Conservation (phyloP, 805 yeast species). For the Spathaspora girioi region DNA sequence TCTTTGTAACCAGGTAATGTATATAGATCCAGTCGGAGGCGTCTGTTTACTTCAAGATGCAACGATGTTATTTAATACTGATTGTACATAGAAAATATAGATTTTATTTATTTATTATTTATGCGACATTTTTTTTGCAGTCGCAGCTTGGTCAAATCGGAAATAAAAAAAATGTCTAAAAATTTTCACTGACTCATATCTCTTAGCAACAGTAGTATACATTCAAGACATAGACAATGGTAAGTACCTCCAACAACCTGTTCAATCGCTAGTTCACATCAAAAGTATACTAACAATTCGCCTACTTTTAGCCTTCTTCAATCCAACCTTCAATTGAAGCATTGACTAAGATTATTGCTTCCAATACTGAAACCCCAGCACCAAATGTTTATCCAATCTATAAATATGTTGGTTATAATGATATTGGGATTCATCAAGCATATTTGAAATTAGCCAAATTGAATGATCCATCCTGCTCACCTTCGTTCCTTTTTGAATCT, state of each 20-base stretch:
- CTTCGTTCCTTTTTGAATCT: constrained; percentile 83
- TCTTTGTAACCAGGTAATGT: constrained; percentile 42
- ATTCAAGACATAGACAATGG: not conserved
- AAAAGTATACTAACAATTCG: not conserved
- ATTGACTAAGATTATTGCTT: constrained; percentile 21
- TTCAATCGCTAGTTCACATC: not conserved
- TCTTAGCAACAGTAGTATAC: not conserved
- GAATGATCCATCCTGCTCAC: constrained; percentile 45
- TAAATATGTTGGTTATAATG: constrained; percentile 68
- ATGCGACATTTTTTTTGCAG: not conserved
- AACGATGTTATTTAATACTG: not conserved
- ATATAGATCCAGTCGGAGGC: constrained; percentile 39
- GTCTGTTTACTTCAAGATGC: constrained; percentile 31
- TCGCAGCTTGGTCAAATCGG: not conserved
- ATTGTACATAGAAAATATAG: not conserved
- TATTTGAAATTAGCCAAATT: constrained; percentile 79
- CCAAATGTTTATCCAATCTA: constrained; percentile 82
- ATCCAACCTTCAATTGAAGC: constrained; percentile 37
- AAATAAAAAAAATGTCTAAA: not conserved
- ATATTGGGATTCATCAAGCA: constrained; percentile 85
- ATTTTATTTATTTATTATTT: not conserved
- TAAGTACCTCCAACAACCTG: not conserved
- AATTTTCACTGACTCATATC: not conserved
- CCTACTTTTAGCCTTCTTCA: constrained; percentile 1
- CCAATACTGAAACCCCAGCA: constrained; percentile 8